These are phyloP conservation scores for Metarhizium anisopliae DNA, from an alignment of 2,329 filamentous ascomycete species.

Conservation along the genomic window DNA sequence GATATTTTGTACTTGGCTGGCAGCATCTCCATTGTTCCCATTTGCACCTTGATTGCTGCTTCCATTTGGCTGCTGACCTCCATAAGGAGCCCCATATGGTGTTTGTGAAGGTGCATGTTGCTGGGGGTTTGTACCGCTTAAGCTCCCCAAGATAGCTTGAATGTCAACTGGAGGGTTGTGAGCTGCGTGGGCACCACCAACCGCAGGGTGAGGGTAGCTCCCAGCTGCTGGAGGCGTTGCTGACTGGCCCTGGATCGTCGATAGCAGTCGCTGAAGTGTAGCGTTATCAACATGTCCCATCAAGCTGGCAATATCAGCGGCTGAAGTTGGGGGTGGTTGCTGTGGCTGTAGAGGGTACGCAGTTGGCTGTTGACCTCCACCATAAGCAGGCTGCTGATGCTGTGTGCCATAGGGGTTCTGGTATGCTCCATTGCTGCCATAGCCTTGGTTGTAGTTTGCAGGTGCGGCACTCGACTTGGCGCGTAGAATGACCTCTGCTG, in stretches of 20 bases:
- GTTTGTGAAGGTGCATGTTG: conserved; percentile 16
- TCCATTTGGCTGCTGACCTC: conserved; percentile 19
- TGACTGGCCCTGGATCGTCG: conserved; percentile 36
- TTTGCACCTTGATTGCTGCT: conserved; percentile 12
- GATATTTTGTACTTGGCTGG: conserved; percentile 59
- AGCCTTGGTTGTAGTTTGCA: conserved; percentile 21
- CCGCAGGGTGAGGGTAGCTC: conserved; percentile 3
- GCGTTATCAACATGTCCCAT: conserved; percentile 60
- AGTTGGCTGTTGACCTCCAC: conserved; percentile 15
- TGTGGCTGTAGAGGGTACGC: conserved; percentile 23
- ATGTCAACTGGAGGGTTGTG: conserved; percentile 30
- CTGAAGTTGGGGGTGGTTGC: conserved; percentile 24
- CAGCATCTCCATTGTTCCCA: conserved; percentile 23
- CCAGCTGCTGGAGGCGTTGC: conserved; percentile 1
- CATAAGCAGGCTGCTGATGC: conserved; percentile 16
- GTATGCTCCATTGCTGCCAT: conserved; percentile 17
- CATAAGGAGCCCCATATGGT: conserved; percentile 22
- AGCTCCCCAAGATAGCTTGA: conserved; percentile 35
- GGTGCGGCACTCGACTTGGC: conserved; percentile 42
- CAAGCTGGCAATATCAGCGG: conserved; percentile 51
- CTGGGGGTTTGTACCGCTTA: conserved; percentile 19
- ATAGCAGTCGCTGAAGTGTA: conserved; percentile 61
- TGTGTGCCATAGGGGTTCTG: conserved; percentile 23
- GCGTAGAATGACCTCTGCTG: conserved; percentile 70
- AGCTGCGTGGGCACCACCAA: conserved; percentile 9